A percentile compares a stretch with the other conserved stretches of the same genome.
These are phyloP conservation scores for Quercus engelmannii DNA, from an alignment of 306 rosid genomes.

Conservation along the genomic window DNA sequence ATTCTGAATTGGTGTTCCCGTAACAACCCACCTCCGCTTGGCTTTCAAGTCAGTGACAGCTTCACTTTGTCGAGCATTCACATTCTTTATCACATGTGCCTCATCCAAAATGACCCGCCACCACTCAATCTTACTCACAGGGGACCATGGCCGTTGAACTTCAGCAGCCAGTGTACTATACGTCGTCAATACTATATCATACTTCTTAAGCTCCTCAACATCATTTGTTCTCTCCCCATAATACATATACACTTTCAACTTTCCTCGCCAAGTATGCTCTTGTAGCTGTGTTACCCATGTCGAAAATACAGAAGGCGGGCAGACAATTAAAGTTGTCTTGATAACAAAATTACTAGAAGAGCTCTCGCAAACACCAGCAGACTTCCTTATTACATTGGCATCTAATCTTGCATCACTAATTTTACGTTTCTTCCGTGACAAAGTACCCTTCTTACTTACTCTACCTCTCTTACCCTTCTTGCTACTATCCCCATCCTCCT, in stretches of 20 bases:
- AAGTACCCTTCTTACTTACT: conserved; percentile 5
- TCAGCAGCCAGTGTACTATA: conserved; percentile 55
- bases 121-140: conserved; percentile 54
- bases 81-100: conserved; percentile 72
- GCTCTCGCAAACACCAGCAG: conserved; percentile 10
- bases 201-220: conserved; percentile 44
- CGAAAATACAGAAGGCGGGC: conserved; percentile 78
- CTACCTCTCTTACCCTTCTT: conserved; percentile 40
- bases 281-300: conserved; percentile 63
- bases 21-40: conserved; percentile 74
- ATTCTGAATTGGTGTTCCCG: conserved; percentile 79
- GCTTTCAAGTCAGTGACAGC: conserved; percentile 49
- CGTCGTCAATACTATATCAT: conserved; percentile 76
- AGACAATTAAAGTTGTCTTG: conserved; percentile 61
- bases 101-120: conserved; percentile 79
- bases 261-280: conserved; percentile 53
- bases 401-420: conserved; percentile 5
- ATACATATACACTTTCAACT: conserved; percentile 60
- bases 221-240: conserved; percentile 61
- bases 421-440: conserved; percentile 28
- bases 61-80: conserved; percentile 43
- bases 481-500: conserved; percentile 16
- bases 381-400: conserved; percentile 2
- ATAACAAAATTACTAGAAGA: conserved; percentile 1
- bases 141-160: conserved; percentile 2